phyloP scores from a whole-genome alignment of 2,329 filamentous ascomycete genomes.

The Penicillium verrucosum region DNA sequence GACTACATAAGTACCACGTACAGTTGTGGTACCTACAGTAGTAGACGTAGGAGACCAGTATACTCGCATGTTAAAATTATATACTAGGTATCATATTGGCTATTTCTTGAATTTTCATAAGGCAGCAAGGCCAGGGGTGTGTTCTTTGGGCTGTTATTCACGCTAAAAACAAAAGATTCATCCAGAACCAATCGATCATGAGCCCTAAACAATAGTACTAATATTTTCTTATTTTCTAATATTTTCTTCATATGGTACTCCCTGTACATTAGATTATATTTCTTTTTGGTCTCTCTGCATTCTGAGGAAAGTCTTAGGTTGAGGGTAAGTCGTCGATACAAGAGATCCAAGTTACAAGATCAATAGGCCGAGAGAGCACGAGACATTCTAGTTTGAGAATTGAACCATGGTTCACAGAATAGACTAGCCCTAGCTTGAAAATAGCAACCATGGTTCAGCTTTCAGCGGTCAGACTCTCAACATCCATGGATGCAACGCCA shows the following conservation, averaged over 20 bases:
- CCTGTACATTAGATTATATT: background rate
- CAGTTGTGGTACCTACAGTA: constrained; percentile 4
- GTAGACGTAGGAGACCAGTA: background rate
- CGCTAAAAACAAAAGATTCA: constrained; percentile 22
- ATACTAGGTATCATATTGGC: constrained; percentile 6
- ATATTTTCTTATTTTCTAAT: constrained; percentile 1
- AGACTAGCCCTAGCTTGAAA: background rate
- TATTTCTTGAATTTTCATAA: constrained; percentile 1
- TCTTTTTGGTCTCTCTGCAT: background rate
- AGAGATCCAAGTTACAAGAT: background rate
- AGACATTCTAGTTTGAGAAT: background rate
- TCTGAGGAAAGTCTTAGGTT: background rate
- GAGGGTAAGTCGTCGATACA: background rate
- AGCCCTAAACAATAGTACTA: constrained; percentile 2
- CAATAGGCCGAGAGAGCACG: background rate
- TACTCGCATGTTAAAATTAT: background rate
- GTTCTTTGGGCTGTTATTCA: constrained; percentile 5
- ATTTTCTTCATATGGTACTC: constrained; percentile 3
- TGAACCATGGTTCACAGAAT: constrained; percentile 5
- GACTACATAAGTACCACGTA: constrained; percentile 1
- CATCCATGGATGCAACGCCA: constrained; percentile 14
- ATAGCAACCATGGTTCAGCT: background rate
- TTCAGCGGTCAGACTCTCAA: constrained; percentile 11
- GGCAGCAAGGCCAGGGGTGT: constrained; percentile 9
- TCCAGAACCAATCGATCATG: constrained; percentile 22